Base-by-base conservation (phyloP, 1,139 yeast genomes). In the Geotrichum histeridarum region DNA sequence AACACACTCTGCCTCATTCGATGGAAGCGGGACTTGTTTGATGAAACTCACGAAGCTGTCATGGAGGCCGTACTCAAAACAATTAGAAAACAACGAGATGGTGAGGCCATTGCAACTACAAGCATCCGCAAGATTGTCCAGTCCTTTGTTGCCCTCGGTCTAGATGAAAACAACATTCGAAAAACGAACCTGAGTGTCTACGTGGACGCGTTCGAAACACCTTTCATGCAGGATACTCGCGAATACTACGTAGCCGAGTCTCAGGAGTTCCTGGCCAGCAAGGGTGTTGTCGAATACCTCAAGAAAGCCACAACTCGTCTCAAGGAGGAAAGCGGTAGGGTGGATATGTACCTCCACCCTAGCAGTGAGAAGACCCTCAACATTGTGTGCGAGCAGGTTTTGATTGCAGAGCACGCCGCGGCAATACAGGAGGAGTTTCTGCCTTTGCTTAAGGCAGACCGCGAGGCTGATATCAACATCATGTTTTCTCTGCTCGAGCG, bases 261-360 rank as follows among this genome's bases (percentile, higher is more conserved):
- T 50, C 73, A 76, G 22, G 77, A 77, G 51, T 90, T 83, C 67
- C 75, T 93, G 60, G 72, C 79, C 4, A 79, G 81, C 42, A 86
- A 89, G 68, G 86, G 90, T 62, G 95, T 91, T 50, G 93, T 91
- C 41, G 96, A 89, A 66, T 93, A 93, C 71, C 84, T 93, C 81
- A 82, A 81, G 61, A 88, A 86, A 69, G 95, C 96, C 50, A 91
- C 87, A 64, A 77, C 80, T 48, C 78, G 97, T 60, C 80, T 93
- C 49, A 80, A 81, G 41, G 96, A 90, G 68, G 99, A 93, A 71
- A 81, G 84, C 56, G 79, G 83, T 50, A 78, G 95, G 51, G 83
- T 93, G 58, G 84, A 83, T 58, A 79, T 84, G 67, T 86, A 86
- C 66, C 77, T 90, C 69, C 96, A 91, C 69, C 95, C 89, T 54